Evolutionary conservation across 2,329 filamentous ascomycete species (phyloP), one percentile per base, ranked within the genome.

Genomic region (Chrysoporthe cubensis): DNA sequence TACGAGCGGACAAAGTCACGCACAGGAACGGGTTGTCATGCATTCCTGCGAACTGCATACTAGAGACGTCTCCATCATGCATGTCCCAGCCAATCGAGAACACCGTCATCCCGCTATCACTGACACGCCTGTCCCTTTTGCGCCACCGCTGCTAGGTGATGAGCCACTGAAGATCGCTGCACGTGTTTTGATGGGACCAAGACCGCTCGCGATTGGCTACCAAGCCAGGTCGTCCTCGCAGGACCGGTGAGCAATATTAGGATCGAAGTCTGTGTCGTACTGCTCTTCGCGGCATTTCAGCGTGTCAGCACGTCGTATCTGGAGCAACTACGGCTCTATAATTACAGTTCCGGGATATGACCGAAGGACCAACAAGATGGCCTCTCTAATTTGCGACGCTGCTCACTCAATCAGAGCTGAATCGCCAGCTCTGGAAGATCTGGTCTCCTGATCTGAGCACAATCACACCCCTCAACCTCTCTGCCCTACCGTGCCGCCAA

Each of bases 41-140:
- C 13, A 18, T 21, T 11, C 4, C 56, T 21, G 16, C 56, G 56
- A 40, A 59, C 56, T 16, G n/a, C 37, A 26, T 26, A 26, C 26
- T 2, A 26, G 26, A 26, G 26, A 26, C 26, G 26, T 26, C 26
- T 9, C 37, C 37, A 26, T 40, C 57, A 43, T 43, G 40, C 37
- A 21, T 43, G 37, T 59, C 40, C 6, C 56, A 59, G 18, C 58
- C 58, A 61, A 61, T 48, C 5, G 42, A 61, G 43, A 26, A 21
- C 18, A 52, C 34, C 21, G 26, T n/a, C 32, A 11, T 13, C 32
- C 7, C 48, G 8, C 46, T 44, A 48, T 18, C 57, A n/a, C 57
- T 18, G 18, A 16, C 37, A 8, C 57, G 9, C 21, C 9, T 61
- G 58, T 46, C 58, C 32, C 40, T 54, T 63, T 56, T 26, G 50